Conservation (phyloP, 106 monocot species). For the Chionographis japonica region DNA sequence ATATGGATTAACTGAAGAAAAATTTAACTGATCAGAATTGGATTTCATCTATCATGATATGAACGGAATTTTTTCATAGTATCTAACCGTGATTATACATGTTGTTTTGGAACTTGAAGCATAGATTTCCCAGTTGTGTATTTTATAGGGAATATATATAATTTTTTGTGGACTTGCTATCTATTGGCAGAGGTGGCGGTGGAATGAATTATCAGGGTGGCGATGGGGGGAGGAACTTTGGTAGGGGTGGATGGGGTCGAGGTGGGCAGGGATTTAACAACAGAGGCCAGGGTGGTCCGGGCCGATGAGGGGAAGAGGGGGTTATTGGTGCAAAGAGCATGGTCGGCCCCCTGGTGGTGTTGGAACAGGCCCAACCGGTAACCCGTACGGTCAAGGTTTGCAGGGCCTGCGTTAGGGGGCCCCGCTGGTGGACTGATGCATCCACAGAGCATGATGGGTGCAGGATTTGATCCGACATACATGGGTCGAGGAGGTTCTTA, state of each 20-base stretch:
- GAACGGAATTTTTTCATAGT: no score
- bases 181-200: constrained; percentile 20
- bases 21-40: no score
- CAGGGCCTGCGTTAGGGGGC: constrained; percentile 18
- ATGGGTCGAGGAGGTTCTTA: constrained; percentile 55
- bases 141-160: no score
- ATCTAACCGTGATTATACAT: no score
- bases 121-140: no score
- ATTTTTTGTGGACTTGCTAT: no score
- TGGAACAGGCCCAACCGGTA: constrained; percentile 14
- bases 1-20: no score
- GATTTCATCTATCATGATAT: no score
- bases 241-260: constrained; percentile 22
- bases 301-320: constrained; percentile 33
- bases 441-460: constrained; percentile 47
- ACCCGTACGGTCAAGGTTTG: constrained; percentile 35
- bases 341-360: constrained; percentile 27
- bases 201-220: constrained; percentile 25
- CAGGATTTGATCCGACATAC: constrained; percentile 53
- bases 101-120: no score
- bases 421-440: constrained; percentile 40
- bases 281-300: constrained; percentile 36
- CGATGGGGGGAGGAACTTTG: constrained; percentile 15
- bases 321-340: constrained; percentile 25
- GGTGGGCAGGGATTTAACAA: constrained; percentile 34